Base-by-base conservation (phyloP, 1,139 yeast genomes). In the Casaregolazyma lundiana region DNA sequence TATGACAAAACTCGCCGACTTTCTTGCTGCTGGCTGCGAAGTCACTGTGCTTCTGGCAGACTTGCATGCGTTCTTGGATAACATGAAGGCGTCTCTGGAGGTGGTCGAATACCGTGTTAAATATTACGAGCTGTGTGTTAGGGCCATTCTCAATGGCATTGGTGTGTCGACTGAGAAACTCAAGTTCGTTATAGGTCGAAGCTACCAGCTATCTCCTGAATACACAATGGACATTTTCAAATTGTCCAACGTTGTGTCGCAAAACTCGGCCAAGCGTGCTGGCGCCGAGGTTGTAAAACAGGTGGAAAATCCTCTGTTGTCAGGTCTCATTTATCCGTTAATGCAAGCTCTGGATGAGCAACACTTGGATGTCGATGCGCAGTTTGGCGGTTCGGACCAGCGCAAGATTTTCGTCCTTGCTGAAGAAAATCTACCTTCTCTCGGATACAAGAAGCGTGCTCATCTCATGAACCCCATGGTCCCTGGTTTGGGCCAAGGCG, bases 231-330 rank as follows among this genome's bases (percentile, higher is more conserved):
- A 94, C 62, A 70, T 92, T 44, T 94, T 89, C 77, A 80, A 80
- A 65, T 68, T 92, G 63, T 77, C 94, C 40, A 90, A 92, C 65
- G 67, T 73, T 39, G 96, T 87, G 22, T 81, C 95, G 19, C 96
- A 87, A 69, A 90, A 92, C 64, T 97, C 90, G 63, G 97, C 97
- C 56, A 88, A 88, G 72, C 82, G 98, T 67, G 99, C 99, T 1
- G 99, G 99, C 64, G 98, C 99, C 11, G 99, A 94, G 68, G 99
- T 94, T 49, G 99, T 94, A 53, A 94, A 94, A 68, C 98, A 94
- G 71, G 97, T 90, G 45, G 81, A 88, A 39, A 89, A 89, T 67
- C 98, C 98, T 30, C 77, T 90, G 56, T 77, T 94, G 53, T 83
- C 95, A 29, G 98, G 98, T 4, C 78, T 94, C 66, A 87, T 94